Base-by-base conservation (phyloP, 2,329 filamentous ascomycete genomes). In the Fusarium buxicola region DNA sequence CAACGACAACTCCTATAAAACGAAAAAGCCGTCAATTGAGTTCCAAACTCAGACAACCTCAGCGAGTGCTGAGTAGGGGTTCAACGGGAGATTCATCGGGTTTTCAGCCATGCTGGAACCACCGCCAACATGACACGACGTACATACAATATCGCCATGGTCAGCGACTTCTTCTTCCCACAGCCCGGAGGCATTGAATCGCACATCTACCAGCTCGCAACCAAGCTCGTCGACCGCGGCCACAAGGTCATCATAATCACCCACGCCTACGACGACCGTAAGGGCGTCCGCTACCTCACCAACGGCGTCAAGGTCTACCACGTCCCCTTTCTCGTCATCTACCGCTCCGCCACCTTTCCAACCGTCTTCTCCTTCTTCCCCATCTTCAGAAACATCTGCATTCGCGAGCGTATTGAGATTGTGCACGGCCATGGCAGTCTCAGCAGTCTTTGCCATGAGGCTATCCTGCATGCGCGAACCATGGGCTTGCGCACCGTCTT, bases 281-380 rank as follows among this genome's bases (percentile, higher is more conserved):
- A 91, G 50, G 95, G 95, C 10, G 87, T 99, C 16, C 91, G 95
- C 56, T 99, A 97, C 74, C 87, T 99, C 63, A 98, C 94, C 58
- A 99, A 99, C 75, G 94, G 95, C 49, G 86, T 99, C 73, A 99
- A 99, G 75, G 95, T 98, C 77, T 99, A 97, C 80, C 92, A 99
- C 76, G 90, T 98, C 15, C 96, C 95, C 5, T 98, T 98, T 76
- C 86, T 96, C 74, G 89, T 98, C 75, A 94, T 99, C 70, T 98
- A 97, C 77, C 92, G 96, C 69, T 91, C 93, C 64, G 88, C 93
- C 5, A 96, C 93, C 11, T 94, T 99, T 72, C 95, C 95, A 0
- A 98, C 96, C 6, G 93, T 99, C 73, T 98, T 98, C 81, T 97
- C 94, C 27, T 97, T 97, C 80, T 99, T 99, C 71, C 95, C 96